phyloP scores from a whole-genome alignment of 768 basidiomycete genomes.

The Goffeauzyma gilvescens region DNA sequence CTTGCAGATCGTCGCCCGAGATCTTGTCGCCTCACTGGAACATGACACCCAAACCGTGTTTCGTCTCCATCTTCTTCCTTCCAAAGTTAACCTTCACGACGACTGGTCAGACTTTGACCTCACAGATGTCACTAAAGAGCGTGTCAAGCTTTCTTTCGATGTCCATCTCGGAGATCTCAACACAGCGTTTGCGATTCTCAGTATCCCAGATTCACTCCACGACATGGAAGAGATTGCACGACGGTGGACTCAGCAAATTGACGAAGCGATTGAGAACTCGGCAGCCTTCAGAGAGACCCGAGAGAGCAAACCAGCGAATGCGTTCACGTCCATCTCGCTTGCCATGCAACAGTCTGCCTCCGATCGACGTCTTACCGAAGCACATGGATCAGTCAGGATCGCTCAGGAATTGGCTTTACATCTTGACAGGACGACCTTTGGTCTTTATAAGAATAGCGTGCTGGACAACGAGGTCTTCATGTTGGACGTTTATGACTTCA shows the following conservation, averaged over 20 bases:
- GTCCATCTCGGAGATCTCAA: conserved; percentile 25
- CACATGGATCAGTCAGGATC: conserved; percentile 8
- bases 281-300: conserved; percentile 17
- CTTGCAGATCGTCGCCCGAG: conserved; percentile 19
- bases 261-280: conserved; percentile 21
- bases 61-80: conserved; percentile 10
- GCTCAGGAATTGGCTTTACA: conserved; percentile 21
- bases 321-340: conserved; percentile 16
- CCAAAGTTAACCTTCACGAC: conserved; percentile 24
- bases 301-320: conserved; percentile 13
- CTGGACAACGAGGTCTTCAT: conserved; percentile 20
- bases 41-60: conserved; percentile 19
- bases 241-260: conserved; percentile 17
- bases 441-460: conserved; percentile 18
- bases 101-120: conserved; percentile 23
- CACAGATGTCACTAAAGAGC: no score
- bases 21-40: conserved; percentile 16
- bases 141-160: conserved; percentile 23
- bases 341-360: conserved; percentile 24
- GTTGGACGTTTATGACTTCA: conserved; percentile 19
- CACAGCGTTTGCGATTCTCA: conserved; percentile 21
- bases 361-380: no score
- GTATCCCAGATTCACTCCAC: conserved; percentile 20
- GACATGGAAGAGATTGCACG: conserved; percentile 16
- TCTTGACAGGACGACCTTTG: conserved; percentile 20